Evolutionary conservation across 2,329 filamentous ascomycete genomes (phyloP).

Genomic region (Aspergillus sergii): DNA sequence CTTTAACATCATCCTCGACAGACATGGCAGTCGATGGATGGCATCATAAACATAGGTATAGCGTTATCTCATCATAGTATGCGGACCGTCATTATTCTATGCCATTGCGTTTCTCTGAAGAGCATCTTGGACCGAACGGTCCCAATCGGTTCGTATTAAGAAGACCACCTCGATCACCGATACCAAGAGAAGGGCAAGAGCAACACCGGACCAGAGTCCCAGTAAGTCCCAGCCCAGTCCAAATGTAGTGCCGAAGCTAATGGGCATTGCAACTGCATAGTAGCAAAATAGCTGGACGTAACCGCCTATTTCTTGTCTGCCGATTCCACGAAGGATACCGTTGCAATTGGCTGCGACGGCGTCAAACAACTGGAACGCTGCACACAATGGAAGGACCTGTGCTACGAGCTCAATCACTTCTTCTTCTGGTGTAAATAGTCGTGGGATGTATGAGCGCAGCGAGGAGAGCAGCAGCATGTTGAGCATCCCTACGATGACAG

Average conservation of each 20-base stretch:
- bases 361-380: constrained; percentile 89
- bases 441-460: constrained; percentile 73
- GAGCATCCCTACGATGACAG: constrained; percentile 72
- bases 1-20: not conserved
- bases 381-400: constrained; percentile 74
- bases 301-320: constrained; percentile 84
- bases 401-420: constrained; percentile 72
- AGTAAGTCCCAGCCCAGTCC: constrained; percentile 73
- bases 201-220: constrained; percentile 81
- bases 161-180: constrained; percentile 59
- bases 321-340: constrained; percentile 82
- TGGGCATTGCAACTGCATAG: constrained; percentile 82
- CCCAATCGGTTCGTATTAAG: constrained; percentile 58
- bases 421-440: constrained; percentile 74
- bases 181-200: constrained; percentile 67
- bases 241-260: constrained; percentile 78
- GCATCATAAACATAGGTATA: not conserved
- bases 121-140: constrained; percentile 63
- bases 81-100: constrained; percentile 2
- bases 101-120: constrained; percentile 54
- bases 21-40: not conserved
- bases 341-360: constrained; percentile 77
- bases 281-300: constrained; percentile 86
- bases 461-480: constrained; percentile 72
- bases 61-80: not conserved